These are phyloP conservation scores for Meyerozyma guilliermondii DNA, from an alignment of 1,139 yeast genomes.

Conservation along the genomic window DNA sequence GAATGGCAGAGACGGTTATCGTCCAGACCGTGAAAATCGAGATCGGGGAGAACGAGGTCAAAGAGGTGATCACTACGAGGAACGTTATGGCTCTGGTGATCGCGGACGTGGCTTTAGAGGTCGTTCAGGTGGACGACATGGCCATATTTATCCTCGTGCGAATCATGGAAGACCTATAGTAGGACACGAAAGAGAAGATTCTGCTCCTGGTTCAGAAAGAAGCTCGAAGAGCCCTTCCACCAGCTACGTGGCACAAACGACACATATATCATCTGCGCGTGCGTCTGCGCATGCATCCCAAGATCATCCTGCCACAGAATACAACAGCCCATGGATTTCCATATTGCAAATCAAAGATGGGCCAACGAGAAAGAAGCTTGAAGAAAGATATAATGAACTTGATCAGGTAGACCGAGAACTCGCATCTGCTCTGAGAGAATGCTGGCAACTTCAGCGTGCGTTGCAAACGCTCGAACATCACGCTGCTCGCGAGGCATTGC, in stretches of 20 bases:
- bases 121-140: conserved; percentile 1
- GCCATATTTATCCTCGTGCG: background rate
- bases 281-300: background rate
- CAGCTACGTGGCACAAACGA: background rate
- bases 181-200: too few species aligned
- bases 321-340: conserved; percentile 23
- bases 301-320: background rate
- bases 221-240: background rate
- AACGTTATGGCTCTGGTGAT: background rate
- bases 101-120: conserved; percentile 1
- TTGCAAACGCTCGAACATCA: conserved; percentile 24
- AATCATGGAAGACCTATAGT: background rate
- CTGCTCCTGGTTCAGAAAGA: background rate
- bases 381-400: conserved; percentile 17
- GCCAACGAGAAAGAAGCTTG: conserved; percentile 16
- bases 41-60: background rate
- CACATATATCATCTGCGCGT: background rate
- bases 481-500: conserved; percentile 28
- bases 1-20: background rate
- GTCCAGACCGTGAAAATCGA: background rate
- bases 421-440: conserved; percentile 20
- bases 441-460: conserved; percentile 17
- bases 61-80: background rate
- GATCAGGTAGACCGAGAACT: conserved; percentile 18
- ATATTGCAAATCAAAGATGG: conserved; percentile 20